These are phyloP conservation scores for Lumnitzera racemosa DNA, from an alignment of 345 rosid species.

Conservation along the genomic window DNA sequence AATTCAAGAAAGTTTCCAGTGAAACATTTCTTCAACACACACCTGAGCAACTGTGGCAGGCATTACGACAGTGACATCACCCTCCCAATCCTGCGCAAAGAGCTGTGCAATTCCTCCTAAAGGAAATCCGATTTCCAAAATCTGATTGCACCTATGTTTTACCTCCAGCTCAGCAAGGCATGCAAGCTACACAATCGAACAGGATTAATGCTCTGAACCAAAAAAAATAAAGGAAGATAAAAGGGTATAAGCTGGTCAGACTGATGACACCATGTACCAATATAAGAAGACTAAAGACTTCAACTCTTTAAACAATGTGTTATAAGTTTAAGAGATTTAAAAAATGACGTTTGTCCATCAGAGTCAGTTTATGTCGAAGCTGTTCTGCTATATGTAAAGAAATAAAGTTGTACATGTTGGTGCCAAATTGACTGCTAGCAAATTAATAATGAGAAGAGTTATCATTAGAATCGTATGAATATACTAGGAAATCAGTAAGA, in stretches of 20 bases:
- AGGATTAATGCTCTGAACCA: not conserved
- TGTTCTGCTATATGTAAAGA: no score
- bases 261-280: no score
- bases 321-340: no score
- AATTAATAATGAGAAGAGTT: no score
- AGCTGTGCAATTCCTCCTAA: constrained; percentile 88
- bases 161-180: constrained; percentile 95
- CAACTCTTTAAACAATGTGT: no score
- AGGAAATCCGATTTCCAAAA: constrained; percentile 87
- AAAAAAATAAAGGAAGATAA: not conserved
- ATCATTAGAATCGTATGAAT: no score
- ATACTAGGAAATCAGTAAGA: no score
- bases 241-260: not conserved
- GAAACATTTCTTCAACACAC: not conserved
- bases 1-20: constrained; percentile 1
- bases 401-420: no score
- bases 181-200: constrained; percentile 48
- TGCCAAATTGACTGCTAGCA: no score
- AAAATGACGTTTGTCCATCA: no score
- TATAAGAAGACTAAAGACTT: no score
- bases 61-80: constrained; percentile 96
- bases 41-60: constrained; percentile 98
- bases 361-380: no score
- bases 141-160: constrained; percentile 88
- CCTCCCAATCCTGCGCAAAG: constrained; percentile 99